Conservation (phyloP, 805 yeast genomes). For the Vanderwaltozyma tropicalis region DNA sequence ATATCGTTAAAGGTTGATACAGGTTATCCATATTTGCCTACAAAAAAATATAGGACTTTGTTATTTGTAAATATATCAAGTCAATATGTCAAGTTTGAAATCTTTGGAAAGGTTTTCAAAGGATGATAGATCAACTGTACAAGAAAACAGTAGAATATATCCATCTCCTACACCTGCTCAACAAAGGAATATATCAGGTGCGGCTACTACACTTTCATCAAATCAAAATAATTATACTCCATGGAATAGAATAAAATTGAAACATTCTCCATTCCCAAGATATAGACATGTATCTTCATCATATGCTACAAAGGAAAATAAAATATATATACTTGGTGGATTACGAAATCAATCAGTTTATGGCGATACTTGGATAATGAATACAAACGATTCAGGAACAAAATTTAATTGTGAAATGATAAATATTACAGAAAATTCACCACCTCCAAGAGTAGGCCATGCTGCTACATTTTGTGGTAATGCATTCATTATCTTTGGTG, state of each 20-base stretch:
- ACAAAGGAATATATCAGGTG: constrained; percentile 24
- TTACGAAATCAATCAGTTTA: constrained; percentile 82
- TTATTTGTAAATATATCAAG: too few species aligned
- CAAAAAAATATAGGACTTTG: too few species aligned
- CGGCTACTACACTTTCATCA: constrained; percentile 12
- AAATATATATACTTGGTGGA: constrained; percentile 88
- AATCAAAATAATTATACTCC: constrained; percentile 34
- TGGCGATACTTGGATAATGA: constrained; percentile 90
- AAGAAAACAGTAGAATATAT: constrained; percentile 4
- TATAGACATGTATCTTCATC: constrained; percentile 85
- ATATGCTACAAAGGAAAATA: constrained; percentile 66
- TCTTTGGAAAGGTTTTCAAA: not conserved
- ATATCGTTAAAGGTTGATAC: too few species aligned
- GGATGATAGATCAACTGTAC: not conserved
- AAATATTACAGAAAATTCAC: constrained; percentile 67
- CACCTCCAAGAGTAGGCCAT: constrained; percentile 96
- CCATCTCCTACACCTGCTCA: constrained; percentile 17
- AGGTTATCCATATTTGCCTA: too few species aligned
- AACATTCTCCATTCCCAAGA: constrained; percentile 83
- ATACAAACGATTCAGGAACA: constrained; percentile 32
- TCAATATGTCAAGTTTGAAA: too few species aligned
- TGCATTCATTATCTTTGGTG: constrained; percentile 91
- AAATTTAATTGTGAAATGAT: constrained; percentile 37
- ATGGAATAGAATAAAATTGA: constrained; percentile 56
- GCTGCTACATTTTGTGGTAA: constrained; percentile 86